Conservation (phyloP, 345 rosid species). For the Citrus inodora region DNA sequence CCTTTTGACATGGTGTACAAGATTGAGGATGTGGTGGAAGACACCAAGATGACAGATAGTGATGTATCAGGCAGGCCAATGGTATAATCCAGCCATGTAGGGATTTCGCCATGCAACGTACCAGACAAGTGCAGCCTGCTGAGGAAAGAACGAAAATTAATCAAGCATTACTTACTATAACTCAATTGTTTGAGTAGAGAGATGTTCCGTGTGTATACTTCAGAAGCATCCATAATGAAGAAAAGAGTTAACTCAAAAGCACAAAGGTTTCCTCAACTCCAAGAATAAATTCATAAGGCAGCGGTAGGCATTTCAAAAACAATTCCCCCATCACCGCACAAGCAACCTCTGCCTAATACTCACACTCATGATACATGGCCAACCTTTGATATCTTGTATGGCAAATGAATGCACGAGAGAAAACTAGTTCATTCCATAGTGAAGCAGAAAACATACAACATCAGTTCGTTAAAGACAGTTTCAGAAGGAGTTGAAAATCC, state of each 20-base stretch:
- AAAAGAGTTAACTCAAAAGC: background rate
- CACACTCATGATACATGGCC: background rate
- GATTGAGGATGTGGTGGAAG: background rate
- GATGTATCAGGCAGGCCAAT: background rate
- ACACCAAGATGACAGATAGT: background rate
- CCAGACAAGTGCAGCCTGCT: background rate
- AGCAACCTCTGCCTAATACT: background rate
- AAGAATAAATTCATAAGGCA: background rate
- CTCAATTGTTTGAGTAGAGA: background rate
- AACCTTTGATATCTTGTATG: background rate
- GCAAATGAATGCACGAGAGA: background rate
- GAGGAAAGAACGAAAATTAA: background rate
- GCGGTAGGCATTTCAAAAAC: background rate
- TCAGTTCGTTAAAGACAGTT: background rate
- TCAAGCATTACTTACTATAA: background rate
- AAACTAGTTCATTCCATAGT: background rate
- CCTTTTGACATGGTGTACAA: background rate
- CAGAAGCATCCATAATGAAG: background rate
- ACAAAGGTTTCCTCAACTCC: background rate
- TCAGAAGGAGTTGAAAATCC: background rate
- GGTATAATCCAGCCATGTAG: background rate
- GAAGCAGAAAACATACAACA: background rate
- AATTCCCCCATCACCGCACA: background rate
- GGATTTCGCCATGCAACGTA: background rate
- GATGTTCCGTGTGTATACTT: background rate